A percentile compares a stretch with the other conserved stretches of the same genome.
Evolutionary conservation across 805 yeast genomes (phyloP).

Genomic region (Hanseniaspora clermontiae): DNA sequence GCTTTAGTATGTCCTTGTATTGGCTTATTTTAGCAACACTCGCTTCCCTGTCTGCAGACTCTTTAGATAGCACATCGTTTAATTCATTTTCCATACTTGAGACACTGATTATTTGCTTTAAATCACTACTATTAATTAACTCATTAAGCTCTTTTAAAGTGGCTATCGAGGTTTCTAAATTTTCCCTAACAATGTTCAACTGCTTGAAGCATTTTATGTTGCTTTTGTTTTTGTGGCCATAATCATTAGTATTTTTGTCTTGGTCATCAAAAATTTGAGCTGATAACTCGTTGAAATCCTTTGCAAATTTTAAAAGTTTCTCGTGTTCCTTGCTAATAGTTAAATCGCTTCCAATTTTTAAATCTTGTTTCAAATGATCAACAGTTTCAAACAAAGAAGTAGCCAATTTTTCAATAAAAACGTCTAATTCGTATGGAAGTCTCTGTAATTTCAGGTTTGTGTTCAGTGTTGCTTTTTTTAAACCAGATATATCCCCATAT

Average conservation of each 20-base stretch:
- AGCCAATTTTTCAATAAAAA: not conserved
- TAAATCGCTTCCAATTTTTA: constrained; percentile 16
- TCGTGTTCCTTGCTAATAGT: not conserved
- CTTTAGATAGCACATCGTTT: not conserved
- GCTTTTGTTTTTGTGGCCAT: not conserved
- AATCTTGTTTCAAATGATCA: constrained; percentile 19
- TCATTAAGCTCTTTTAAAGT: not conserved
- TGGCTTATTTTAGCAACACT: not conserved
- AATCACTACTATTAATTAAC: not conserved
- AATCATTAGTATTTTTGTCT: not conserved
- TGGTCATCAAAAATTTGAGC: not conserved
- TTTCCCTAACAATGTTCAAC: constrained; percentile 1
- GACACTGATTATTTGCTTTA: constrained; percentile 2
- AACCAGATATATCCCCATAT: not conserved
- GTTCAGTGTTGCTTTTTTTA: not conserved
- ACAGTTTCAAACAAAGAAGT: constrained; percentile 18
- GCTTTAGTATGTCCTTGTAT: constrained; percentile 7
- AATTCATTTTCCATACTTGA: constrained; percentile 10
- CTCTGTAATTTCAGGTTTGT: not conserved
- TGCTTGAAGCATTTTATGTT: not conserved
- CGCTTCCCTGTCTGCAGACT: not conserved
- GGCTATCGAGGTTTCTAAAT: not conserved
- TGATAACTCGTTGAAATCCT: not conserved
- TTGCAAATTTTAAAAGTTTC: not conserved
- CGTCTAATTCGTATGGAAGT: not conserved